phyloP scores from a whole-genome alignment of 2,329 filamentous ascomycete genomes.

The Cladosporium sphaerospermum region DNA sequence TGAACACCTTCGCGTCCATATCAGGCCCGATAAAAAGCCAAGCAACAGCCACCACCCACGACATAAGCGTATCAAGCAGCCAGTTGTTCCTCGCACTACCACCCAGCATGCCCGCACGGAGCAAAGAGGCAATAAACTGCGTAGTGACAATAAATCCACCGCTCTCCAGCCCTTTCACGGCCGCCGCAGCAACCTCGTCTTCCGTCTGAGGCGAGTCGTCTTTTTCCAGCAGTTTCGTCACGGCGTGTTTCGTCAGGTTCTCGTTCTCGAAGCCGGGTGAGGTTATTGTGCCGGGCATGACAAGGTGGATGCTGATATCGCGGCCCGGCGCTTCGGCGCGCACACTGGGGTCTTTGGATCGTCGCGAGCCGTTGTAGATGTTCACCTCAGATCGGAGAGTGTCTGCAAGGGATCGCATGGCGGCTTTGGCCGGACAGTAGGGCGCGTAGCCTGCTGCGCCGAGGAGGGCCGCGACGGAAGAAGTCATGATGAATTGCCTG shows the following conservation, averaged over 20 bases:
- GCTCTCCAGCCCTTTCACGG: slow-evolving; percentile 69
- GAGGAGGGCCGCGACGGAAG: slow-evolving; percentile 68
- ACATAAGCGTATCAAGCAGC: slow-evolving; percentile 49
- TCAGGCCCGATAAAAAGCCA: slow-evolving; percentile 54
- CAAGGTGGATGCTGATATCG: slow-evolving; percentile 70
- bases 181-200: slow-evolving; percentile 64
- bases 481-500: slow-evolving; percentile 83
- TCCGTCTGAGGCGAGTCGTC: slow-evolving; percentile 74
- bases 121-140: slow-evolving; percentile 62
- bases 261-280: slow-evolving; percentile 70
- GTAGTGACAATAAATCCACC: slow-evolving; percentile 77
- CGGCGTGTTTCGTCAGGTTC: slow-evolving; percentile 68
- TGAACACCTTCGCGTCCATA: slow-evolving; percentile 50
- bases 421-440: slow-evolving; percentile 80
- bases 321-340: slow-evolving; percentile 43
- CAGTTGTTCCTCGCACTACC: slow-evolving; percentile 49
- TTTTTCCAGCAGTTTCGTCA: slow-evolving; percentile 74
- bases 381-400: slow-evolving; percentile 76
- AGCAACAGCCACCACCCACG: slow-evolving; percentile 47
- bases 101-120: slow-evolving; percentile 56
- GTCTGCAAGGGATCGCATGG: slow-evolving; percentile 76
- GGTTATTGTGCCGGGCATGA: slow-evolving; percentile 79
- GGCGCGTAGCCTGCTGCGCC: slow-evolving; percentile 74
- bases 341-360: slow-evolving; percentile 15
- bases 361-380: slow-evolving; percentile 67